Conservation (phyloP, 495 filamentous ascomycete species). For the Hypoxylon intermedium region DNA sequence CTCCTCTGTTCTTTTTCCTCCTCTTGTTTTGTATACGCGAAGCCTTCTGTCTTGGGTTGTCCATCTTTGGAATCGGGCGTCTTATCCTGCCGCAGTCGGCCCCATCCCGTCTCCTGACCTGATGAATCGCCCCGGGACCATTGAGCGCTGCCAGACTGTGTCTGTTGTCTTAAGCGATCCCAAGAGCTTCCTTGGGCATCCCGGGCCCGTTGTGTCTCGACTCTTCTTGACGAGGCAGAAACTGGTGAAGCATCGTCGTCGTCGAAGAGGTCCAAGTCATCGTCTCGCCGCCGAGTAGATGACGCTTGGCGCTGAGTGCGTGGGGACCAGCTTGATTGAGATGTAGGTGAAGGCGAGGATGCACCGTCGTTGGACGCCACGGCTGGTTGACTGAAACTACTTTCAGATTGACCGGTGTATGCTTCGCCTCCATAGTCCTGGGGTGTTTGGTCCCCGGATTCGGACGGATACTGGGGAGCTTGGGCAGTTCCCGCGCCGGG, state of each 20-base stretch:
- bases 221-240: slow-evolving; percentile 32
- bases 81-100: slow-evolving; percentile 36
- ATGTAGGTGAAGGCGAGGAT: slow-evolving; percentile 5
- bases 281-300: slow-evolving; percentile 14
- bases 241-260: slow-evolving; percentile 51
- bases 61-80: slow-evolving; percentile 14
- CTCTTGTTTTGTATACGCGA: slow-evolving; percentile 45
- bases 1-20: slow-evolving; percentile 43
- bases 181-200: slow-evolving; percentile 41
- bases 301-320: slow-evolving; percentile 2
- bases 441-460: slow-evolving; percentile 4
- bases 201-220: slow-evolving; percentile 8
- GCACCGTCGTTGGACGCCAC: neutral
- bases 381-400: neutral
- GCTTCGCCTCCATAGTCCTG: slow-evolving; percentile 11
- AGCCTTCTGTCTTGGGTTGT: slow-evolving; percentile 38
- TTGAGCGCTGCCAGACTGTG: slow-evolving; percentile 30
- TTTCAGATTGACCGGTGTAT: slow-evolving; percentile 1
- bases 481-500: neutral
- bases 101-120: slow-evolving; percentile 39
- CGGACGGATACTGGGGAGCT: neutral
- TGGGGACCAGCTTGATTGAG: slow-evolving; percentile 17
- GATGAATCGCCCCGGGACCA: slow-evolving; percentile 40
- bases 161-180: slow-evolving; percentile 48
- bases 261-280: slow-evolving; percentile 46